These are phyloP conservation scores for Myxozyma neglecta DNA, from an alignment of 805 yeast genomes.

Conservation along the genomic window DNA sequence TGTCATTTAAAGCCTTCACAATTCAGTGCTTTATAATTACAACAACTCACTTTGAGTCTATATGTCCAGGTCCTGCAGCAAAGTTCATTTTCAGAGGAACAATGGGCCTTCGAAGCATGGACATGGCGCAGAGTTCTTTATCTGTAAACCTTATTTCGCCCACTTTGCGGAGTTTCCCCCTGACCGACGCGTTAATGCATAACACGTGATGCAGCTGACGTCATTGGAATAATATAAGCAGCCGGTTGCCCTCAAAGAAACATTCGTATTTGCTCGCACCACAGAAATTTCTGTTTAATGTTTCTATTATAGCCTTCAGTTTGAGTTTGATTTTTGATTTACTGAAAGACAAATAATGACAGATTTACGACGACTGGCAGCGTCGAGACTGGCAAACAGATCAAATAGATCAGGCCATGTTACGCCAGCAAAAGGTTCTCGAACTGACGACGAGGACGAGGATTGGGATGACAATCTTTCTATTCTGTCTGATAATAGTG, in stretches of 20 bases:
- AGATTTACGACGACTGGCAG: slow-evolving; percentile 22
- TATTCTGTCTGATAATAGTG: slow-evolving; percentile 18
- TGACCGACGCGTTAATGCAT: no score
- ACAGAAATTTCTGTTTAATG: no score
- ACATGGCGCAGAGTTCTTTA: no score
- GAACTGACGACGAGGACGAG: slow-evolving; percentile 16
- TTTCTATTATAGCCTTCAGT: no score
- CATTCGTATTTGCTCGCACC: no score
- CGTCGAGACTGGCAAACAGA: slow-evolving; percentile 16
- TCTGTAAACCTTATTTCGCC: no score
- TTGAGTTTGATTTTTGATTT: not conserved
- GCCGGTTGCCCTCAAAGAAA: no score
- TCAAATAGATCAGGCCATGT: slow-evolving; percentile 1
- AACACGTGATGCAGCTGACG: no score
- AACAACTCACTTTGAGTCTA: not conserved
- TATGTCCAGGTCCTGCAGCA: not conserved
- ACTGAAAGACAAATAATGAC: slow-evolving; percentile 15
- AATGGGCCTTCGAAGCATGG: no score
- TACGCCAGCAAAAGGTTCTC: slow-evolving; percentile 2
- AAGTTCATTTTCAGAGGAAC: not conserved
- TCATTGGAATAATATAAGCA: no score
- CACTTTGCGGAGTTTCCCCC: no score
- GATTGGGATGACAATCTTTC: slow-evolving; percentile 23
- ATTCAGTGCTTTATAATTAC: not conserved
- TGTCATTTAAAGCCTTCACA: not conserved